Percentiles rank a stretch among this genome's conserved stretches.
These are phyloP conservation scores for Jacaranda copaia DNA, from an alignment of 257 asterid species.

Conservation along the genomic window DNA sequence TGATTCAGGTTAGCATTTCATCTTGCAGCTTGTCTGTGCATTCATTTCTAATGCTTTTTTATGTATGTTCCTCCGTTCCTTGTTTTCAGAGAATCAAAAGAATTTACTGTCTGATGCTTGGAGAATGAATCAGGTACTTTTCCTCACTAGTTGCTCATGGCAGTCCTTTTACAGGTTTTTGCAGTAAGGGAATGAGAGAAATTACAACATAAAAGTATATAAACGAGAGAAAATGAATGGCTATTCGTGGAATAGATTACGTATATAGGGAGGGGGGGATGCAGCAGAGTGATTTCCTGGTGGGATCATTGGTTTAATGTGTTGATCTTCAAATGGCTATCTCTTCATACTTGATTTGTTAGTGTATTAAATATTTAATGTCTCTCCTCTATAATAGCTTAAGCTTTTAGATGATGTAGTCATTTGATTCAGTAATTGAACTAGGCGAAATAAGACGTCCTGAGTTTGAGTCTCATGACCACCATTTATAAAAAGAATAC, in stretches of 20 bases:
- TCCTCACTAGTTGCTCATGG: conserved; percentile 2
- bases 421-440: too few relatives aligned
- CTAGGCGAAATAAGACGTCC: too few relatives aligned
- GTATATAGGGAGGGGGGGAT: neutral
- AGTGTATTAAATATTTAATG: neutral
- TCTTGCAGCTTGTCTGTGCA: conserved; percentile 29
- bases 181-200: neutral
- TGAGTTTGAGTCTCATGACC: too few relatives aligned
- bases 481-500: too few relatives aligned
- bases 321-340: neutral
- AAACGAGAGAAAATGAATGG: conserved; percentile 8
- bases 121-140: conserved; percentile 95
- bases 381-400: too few relatives aligned
- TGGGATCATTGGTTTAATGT: neutral
- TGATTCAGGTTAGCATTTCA: conserved; percentile 78
- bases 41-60: conserved; percentile 32
- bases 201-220: neutral
- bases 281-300: neutral
- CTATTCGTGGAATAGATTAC: neutral
- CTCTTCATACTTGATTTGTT: neutral
- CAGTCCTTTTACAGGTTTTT: neutral
- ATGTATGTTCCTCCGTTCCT: conserved; percentile 33
- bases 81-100: conserved; percentile 81
- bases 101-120: conserved; percentile 90
- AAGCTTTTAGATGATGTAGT: too few relatives aligned